A percentile compares a stretch with the other conserved stretches of the same genome.
These are phyloP conservation scores for Rhodotorula sp. DNA, from an alignment of 1,284 basidiomycete species.

Conservation along the genomic window DNA sequence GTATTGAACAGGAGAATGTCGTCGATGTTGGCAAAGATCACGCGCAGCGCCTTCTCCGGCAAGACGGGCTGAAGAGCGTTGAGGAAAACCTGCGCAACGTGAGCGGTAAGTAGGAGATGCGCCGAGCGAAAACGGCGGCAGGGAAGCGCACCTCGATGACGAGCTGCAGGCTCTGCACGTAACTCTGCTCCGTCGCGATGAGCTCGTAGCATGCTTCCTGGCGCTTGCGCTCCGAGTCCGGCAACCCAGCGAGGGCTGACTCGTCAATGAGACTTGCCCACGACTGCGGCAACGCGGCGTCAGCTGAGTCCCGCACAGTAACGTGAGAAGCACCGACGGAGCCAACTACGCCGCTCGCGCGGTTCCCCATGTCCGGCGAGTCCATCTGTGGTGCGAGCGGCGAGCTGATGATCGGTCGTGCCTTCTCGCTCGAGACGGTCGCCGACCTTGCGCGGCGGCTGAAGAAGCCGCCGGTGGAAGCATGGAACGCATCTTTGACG, in stretches of 20 bases:
- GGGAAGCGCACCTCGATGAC: constrained; percentile 69
- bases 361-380: constrained; percentile 42
- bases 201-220: constrained; percentile 93
- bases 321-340: constrained; percentile 6
- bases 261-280: constrained; percentile 89
- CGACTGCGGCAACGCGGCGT: constrained; percentile 57
- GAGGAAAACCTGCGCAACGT: constrained; percentile 70
- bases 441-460: constrained; percentile 11
- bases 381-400: constrained; percentile 10
- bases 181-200: constrained; percentile 80
- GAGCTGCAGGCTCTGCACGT: constrained; percentile 84
- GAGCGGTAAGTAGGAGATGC: not conserved
- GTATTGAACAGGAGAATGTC: constrained; percentile 85
- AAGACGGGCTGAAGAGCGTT: constrained; percentile 70
- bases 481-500: constrained; percentile 29
- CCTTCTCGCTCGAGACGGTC: constrained; percentile 45
- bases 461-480: constrained; percentile 19
- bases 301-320: not conserved
- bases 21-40: constrained; percentile 91
- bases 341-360: constrained; percentile 53
- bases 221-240: constrained; percentile 70
- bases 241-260: constrained; percentile 73
- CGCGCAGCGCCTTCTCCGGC: constrained; percentile 73
- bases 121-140: not conserved
- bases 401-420: constrained; percentile 45